Conservation (phyloP, 2,329 filamentous ascomycete species). For the Aspergillus melleus region DNA sequence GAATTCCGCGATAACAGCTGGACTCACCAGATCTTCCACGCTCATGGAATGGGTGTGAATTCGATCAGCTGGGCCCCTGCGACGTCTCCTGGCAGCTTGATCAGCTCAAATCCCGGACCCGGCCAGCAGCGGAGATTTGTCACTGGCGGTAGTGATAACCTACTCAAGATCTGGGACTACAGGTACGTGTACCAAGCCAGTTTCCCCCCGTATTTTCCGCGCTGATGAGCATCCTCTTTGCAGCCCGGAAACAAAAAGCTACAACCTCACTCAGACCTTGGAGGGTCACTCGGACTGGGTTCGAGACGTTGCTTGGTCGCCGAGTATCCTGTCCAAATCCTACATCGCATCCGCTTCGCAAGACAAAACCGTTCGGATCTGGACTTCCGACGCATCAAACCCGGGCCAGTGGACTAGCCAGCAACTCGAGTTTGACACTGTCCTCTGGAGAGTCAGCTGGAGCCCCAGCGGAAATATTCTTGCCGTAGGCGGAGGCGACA, state of each 20-base stretch:
- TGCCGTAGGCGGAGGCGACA: slow-evolving; percentile 89
- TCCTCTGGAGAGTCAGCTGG: slow-evolving; percentile 97
- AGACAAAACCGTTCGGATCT: slow-evolving; percentile 96
- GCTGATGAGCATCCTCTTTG: slow-evolving; percentile 4
- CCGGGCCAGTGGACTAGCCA: slow-evolving; percentile 80
- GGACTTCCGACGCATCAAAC: slow-evolving; percentile 73
- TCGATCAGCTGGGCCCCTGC: slow-evolving; percentile 93
- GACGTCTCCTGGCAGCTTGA: slow-evolving; percentile 77
- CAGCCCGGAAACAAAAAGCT: slow-evolving; percentile 54
- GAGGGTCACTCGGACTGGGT: slow-evolving; percentile 93
- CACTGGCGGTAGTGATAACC: slow-evolving; percentile 90
- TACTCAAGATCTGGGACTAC: slow-evolving; percentile 90
- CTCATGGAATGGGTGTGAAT: slow-evolving; percentile 93
- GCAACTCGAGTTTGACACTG: slow-evolving; percentile 80
- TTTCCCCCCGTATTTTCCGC: neutral
- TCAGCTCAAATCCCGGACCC: slow-evolving; percentile 66
- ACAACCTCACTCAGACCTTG: slow-evolving; percentile 59
- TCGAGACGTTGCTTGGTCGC: slow-evolving; percentile 94
- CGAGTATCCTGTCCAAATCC: slow-evolving; percentile 89
- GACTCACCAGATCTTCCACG: slow-evolving; percentile 84
- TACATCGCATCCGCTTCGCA: slow-evolving; percentile 96
- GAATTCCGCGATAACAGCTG: slow-evolving; percentile 97
- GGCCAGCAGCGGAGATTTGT: slow-evolving; percentile 79
- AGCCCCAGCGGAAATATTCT: slow-evolving; percentile 95
- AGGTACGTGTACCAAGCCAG: slow-evolving; percentile 48